These are phyloP conservation scores for Ustilago tritici DNA, from an alignment of 1,284 basidiomycete species.

Conservation along the genomic window DNA sequence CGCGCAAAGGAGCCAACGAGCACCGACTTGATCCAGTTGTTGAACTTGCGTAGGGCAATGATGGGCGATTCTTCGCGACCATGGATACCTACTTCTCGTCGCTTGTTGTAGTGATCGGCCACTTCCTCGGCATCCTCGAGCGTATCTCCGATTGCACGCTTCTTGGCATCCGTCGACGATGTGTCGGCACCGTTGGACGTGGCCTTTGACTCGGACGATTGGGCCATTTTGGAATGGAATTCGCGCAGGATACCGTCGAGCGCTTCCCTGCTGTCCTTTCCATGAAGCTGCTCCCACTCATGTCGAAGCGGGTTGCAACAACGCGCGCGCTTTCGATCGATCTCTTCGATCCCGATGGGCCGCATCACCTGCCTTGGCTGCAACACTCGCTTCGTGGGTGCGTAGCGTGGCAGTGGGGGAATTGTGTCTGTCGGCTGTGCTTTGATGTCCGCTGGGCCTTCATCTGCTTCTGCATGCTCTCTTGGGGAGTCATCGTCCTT, in stretches of 20 bases:
- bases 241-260: conserved; percentile 47
- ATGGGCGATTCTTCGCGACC: conserved; percentile 92
- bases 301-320: conserved; percentile 57
- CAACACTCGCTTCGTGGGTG: conserved; percentile 48
- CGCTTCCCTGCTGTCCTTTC: conserved; percentile 41
- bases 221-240: conserved; percentile 26
- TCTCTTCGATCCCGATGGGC: conserved; percentile 53
- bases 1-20: conserved; percentile 49
- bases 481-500: background rate
- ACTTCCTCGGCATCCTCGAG: conserved; percentile 52
- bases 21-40: conserved; percentile 79
- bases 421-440: background rate
- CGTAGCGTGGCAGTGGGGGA: conserved; percentile 42
- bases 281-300: conserved; percentile 50
- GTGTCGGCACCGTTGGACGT: conserved; percentile 1
- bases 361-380: conserved; percentile 40
- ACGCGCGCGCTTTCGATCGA: conserved; percentile 41
- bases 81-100: conserved; percentile 87
- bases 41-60: conserved; percentile 94
- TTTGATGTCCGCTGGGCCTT: background rate
- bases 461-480: background rate
- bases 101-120: conserved; percentile 77
- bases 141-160: conserved; percentile 26
- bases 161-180: conserved; percentile 17
- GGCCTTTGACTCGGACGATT: background rate